Evolutionary conservation across 192 early-diverging fungal genomes (phyloP), one percentile per base, ranked within the genome.

Genomic region (Chytriomyces sp.): DNA sequence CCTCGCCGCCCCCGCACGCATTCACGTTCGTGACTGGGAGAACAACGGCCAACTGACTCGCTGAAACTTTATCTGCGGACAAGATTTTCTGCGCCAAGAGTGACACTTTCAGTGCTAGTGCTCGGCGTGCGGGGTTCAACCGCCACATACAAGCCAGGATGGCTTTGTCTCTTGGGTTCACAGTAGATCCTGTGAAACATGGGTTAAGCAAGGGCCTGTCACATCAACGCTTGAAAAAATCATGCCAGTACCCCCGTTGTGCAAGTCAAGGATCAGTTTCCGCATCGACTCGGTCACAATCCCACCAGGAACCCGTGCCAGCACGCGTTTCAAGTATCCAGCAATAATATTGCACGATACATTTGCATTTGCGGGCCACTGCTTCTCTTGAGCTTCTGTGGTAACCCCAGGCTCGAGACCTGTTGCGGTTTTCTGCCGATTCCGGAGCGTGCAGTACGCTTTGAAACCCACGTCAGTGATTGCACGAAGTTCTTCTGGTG

Each of bases 311-410:
- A 75, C 61, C 7, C 61, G 5, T 44, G 46, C 49, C 47, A 75
- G 23, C 24, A 65, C 44, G 64, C 61, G 53, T 35, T 75, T 75
- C 73, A 75, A 65, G 66, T 75, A 75, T 45, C 73, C 73, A 44
- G 73, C 73, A 47, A 75, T 64, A 53, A 75, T 75, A 59, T 61
- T 53, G 62, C 6, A 73, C 46, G 45, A 47, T 20, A 20, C 53
- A 13, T n/a, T 20, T 57, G 53, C 16, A 57, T 57, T 20, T 20
- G 23, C 28, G 44, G 45, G 13, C 8, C 11, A 16, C 24, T 8
- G 7, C 35, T 10, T 45, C 61, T 18, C 28, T 73, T 45, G 45
- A 46, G 16, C 5, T 20, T 2, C n/a, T 13, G 9, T 18, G 13
- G 8, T 35, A 2, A 45, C 10, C 46, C 44, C 24, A 13, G 45